Base-by-base conservation (phyloP, 805 yeast genomes). In the Wickerhamomyces subpelliculosus region DNA sequence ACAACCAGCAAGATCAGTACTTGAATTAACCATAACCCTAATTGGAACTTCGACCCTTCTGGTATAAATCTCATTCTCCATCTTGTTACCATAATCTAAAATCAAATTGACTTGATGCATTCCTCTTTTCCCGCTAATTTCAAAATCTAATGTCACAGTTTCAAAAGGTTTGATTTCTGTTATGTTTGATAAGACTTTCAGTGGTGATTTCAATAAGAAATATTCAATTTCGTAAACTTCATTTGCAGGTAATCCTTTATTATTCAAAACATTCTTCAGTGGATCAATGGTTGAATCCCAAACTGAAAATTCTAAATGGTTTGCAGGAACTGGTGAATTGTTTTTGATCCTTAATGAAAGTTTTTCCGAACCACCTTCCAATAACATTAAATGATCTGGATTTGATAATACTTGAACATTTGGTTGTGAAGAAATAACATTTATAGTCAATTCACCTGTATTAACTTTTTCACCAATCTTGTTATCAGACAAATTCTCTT, bases 161-260 rank as follows among this genome's bases (percentile, higher is more conserved):
- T 55, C 57, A 22, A 51, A 54, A 1, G 73, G 64, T n/a, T 44
- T 33, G 10, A 61, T 47, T 5, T 51, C 51, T 4, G 38, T 32
- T 21, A 55, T 39, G 2, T 48, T 48, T 2, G 49, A 31, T 6
- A 51, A 35, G 27, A 83, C 71, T 21, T 58, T 57, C 43, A 84
- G 66, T 0, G 90, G 80, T 31, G 71, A 72, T 40, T 75, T 72
- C 31, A 79, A 55, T 35, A 86, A 50, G 47, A 72, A 73, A 64
- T 80, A 81, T 52, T 86, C 96, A 39, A 80, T 66, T 53, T 86
- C 95, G 55, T 84, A 77, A 4, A 78, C 61, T 36, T 85, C 95
- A 37, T 73, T 68, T 0, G 79, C 72, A 0, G 80, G 71, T 6
- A 78, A 51, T 3, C 61, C 58, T 30, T 59, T 70, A 24, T 65